Percentiles rank a stretch among this genome's conserved stretches.
phyloP scores from a whole-genome alignment of 1,284 basidiomycete genomes.

The Fistulina hepatica region DNA sequence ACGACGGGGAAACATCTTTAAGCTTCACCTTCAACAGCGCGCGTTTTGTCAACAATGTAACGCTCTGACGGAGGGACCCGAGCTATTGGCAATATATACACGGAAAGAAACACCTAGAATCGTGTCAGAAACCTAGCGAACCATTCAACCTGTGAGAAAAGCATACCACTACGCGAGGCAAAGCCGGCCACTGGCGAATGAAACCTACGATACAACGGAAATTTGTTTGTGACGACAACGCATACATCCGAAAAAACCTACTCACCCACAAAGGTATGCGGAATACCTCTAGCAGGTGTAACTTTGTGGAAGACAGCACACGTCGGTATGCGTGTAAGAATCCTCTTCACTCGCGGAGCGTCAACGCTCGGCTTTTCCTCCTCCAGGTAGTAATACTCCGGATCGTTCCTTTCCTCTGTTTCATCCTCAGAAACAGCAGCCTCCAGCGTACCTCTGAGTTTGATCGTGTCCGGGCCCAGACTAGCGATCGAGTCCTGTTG shows the following conservation, averaged over 20 bases:
- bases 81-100: constrained; percentile 37
- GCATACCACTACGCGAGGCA: constrained; percentile 45
- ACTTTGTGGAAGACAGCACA: constrained; percentile 50
- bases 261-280: constrained; percentile 45
- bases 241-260: constrained; percentile 7
- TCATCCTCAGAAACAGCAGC: neutral
- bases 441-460: too few relatives aligned
- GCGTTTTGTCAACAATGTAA: constrained; percentile 43
- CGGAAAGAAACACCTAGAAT: constrained; percentile 46
- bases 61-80: constrained; percentile 35
- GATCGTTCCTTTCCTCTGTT: neutral
- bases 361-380: constrained; percentile 13
- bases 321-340: constrained; percentile 37
- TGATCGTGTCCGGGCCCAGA: constrained; percentile 7
- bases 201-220: constrained; percentile 25
- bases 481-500: constrained; percentile 13
- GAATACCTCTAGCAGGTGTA: constrained; percentile 39
- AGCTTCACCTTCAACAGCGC: constrained; percentile 34
- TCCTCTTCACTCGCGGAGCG: constrained; percentile 18
- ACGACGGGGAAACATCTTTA: neutral
- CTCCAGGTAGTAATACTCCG: constrained; percentile 8
- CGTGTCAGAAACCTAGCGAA: neutral
- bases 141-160: neutral
- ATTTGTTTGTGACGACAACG: constrained; percentile 8
- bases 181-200: constrained; percentile 46